Conservation (phyloP, 805 yeast species). For the Teunomyces panamensis region DNA sequence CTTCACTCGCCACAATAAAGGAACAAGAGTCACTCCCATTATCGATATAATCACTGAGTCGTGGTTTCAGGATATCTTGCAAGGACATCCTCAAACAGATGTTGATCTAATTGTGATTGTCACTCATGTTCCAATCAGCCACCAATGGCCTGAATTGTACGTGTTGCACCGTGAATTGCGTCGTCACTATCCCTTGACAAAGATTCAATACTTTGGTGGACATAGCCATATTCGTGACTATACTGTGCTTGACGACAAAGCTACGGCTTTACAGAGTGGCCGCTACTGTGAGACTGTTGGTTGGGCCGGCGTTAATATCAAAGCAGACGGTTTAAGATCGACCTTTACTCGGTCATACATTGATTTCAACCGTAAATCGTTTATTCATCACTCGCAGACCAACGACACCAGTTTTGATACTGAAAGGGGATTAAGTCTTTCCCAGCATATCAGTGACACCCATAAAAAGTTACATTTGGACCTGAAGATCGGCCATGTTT, state of each 20-base stretch:
- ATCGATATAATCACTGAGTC: constrained; percentile 47
- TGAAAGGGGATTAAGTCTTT: constrained; percentile 46
- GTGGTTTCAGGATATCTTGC: constrained; percentile 61
- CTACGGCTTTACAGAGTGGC: constrained; percentile 89
- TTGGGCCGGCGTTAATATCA: constrained; percentile 58
- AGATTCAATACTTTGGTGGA: constrained; percentile 89
- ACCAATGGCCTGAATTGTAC: constrained; percentile 53
- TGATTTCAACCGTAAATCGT: constrained; percentile 76
- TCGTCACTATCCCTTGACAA: constrained; percentile 51
- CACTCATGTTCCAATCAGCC: constrained; percentile 71
- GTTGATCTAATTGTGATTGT: constrained; percentile 68
- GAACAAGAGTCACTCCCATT: constrained; percentile 64
- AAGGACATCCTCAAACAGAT: constrained; percentile 27
- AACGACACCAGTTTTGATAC: constrained; percentile 47
- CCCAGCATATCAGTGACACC: constrained; percentile 40
- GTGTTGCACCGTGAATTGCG: constrained; percentile 52
- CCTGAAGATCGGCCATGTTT: constrained; percentile 61
- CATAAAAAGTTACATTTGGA: constrained; percentile 54
- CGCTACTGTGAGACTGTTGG: constrained; percentile 94
- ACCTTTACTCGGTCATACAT: constrained; percentile 63
- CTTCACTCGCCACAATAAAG: constrained; percentile 57
- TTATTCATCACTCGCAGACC: constrained; percentile 56
- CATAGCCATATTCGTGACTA: constrained; percentile 92
- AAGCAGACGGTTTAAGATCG: constrained; percentile 9
- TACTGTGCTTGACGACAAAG: constrained; percentile 56